Percentiles rank a stretch among this genome's conserved stretches.
phyloP scores from a whole-genome alignment of 441 rosid species.

The Adansonia gregorii region DNA sequence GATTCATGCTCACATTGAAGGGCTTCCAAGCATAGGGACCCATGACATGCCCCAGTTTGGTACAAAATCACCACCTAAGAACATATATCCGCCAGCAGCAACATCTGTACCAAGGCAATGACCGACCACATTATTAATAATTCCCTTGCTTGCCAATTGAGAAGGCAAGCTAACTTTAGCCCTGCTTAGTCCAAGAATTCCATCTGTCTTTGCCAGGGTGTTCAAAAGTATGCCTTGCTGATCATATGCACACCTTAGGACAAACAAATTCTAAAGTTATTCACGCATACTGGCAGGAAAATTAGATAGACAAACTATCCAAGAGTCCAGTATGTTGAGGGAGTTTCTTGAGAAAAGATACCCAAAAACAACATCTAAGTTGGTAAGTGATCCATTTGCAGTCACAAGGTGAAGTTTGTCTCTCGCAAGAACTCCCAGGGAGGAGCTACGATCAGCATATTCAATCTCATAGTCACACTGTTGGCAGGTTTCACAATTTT shows the following conservation, averaged over 20 bases:
- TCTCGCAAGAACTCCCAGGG: slow-evolving; percentile 85
- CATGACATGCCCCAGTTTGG: slow-evolving; percentile 78
- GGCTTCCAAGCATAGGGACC: slow-evolving; percentile 71
- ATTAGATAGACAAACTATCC: slow-evolving; percentile 8
- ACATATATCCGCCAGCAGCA: slow-evolving; percentile 74
- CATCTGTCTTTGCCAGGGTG: slow-evolving; percentile 76
- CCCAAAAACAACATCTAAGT: slow-evolving; percentile 74
- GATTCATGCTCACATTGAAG: slow-evolving; percentile 57
- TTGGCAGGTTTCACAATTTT: slow-evolving; percentile 56
- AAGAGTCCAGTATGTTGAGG: not conserved
- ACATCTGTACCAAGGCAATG: slow-evolving; percentile 77
- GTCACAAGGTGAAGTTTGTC: slow-evolving; percentile 68
- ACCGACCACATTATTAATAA: slow-evolving; percentile 79
- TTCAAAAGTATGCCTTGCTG: slow-evolving; percentile 83
- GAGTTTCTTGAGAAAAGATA: slow-evolving; percentile 30
- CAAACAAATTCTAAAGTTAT: slow-evolving; percentile 22
- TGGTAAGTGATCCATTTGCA: slow-evolving; percentile 66
- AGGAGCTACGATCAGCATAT: slow-evolving; percentile 93
- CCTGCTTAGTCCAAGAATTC: slow-evolving; percentile 87
- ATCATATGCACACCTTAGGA: slow-evolving; percentile 87
- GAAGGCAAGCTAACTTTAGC: slow-evolving; percentile 89
- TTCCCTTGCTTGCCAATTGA: slow-evolving; percentile 79
- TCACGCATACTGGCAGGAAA: not conserved
- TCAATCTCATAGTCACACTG: slow-evolving; percentile 97
- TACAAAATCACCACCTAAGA: slow-evolving; percentile 82